Conservation (phyloP, 331 rosid genomes). For the Malus hybrid region DNA sequence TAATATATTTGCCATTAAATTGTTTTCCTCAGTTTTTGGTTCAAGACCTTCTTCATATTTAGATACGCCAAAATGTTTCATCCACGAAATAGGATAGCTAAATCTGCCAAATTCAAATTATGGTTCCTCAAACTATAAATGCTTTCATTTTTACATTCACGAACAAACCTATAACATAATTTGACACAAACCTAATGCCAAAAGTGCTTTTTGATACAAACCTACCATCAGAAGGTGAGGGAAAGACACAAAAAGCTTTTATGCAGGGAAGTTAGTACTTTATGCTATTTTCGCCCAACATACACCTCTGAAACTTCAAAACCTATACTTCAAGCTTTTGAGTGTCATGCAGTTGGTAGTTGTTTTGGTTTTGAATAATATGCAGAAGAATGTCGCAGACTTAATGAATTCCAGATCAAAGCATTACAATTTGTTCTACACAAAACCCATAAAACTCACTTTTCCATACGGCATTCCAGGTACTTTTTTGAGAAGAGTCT, state of each 20-base stretch:
- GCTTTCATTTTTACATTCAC: neutral
- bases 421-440: neutral
- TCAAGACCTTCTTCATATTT: neutral
- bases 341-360: neutral
- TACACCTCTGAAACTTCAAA: neutral
- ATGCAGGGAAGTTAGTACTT: neutral
- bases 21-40: neutral
- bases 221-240: neutral
- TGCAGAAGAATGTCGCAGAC: neutral
- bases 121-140: neutral
- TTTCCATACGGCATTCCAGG: constrained; percentile 82
- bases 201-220: no score
- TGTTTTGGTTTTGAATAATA: neutral
- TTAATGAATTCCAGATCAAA: neutral
- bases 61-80: neutral
- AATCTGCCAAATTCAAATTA: no score
- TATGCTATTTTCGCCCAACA: neutral
- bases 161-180: neutral
- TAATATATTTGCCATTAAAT: neutral
- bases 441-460: constrained; percentile 41
- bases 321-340: neutral
- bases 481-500: constrained; percentile 74
- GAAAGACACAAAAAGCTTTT: neutral
- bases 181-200: neutral
- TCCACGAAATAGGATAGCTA: neutral